A percentile compares a stretch with the other conserved stretches of the same genome.
Conservation (phyloP, 2,329 filamentous ascomycete species). For the Fusarium incarnatum region DNA sequence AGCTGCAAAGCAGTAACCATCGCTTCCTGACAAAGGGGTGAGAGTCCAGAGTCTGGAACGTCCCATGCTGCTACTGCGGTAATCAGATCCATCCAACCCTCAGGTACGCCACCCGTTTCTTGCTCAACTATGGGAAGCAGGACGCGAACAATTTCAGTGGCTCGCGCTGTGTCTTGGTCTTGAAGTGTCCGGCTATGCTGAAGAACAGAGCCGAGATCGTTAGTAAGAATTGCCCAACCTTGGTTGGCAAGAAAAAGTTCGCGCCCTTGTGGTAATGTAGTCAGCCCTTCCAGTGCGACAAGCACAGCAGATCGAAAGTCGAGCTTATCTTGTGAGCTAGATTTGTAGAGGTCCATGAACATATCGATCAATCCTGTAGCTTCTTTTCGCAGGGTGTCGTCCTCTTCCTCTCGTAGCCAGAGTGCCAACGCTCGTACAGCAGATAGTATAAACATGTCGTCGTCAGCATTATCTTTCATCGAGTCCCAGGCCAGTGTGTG, state of each 20-base stretch:
- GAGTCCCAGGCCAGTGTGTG: conserved; percentile 70
- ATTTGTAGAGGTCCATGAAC: conserved; percentile 70
- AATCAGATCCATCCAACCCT: conserved; percentile 69
- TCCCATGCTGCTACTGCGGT: conserved; percentile 63
- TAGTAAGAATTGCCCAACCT: conserved; percentile 66
- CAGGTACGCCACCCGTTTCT: conserved; percentile 57
- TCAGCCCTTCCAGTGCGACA: conserved; percentile 69
- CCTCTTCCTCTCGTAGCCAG: conserved; percentile 78
- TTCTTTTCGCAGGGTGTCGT: conserved; percentile 66
- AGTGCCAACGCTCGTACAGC: conserved; percentile 68
- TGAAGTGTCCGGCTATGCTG: conserved; percentile 43
- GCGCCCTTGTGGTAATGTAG: conserved; percentile 61
- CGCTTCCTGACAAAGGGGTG: conserved; percentile 58
- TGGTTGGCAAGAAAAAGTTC: conserved; percentile 61
- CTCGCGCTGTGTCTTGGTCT: conserved; percentile 56
- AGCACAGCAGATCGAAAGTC: conserved; percentile 70
- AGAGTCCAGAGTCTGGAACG: conserved; percentile 49
- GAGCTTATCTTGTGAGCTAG: conserved; percentile 50
- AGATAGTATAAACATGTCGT: conserved; percentile 70
- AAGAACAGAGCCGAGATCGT: conserved; percentile 62
- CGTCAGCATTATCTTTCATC: conserved; percentile 58
- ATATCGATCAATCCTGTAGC: conserved; percentile 71
- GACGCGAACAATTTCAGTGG: conserved; percentile 67
- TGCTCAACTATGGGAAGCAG: conserved; percentile 65
- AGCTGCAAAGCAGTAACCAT: conserved; percentile 67